Percentiles rank a stretch among this genome's conserved stretches.
Conservation (phyloP, 1,284 basidiomycete species). For the Sphagnurus paluster region DNA sequence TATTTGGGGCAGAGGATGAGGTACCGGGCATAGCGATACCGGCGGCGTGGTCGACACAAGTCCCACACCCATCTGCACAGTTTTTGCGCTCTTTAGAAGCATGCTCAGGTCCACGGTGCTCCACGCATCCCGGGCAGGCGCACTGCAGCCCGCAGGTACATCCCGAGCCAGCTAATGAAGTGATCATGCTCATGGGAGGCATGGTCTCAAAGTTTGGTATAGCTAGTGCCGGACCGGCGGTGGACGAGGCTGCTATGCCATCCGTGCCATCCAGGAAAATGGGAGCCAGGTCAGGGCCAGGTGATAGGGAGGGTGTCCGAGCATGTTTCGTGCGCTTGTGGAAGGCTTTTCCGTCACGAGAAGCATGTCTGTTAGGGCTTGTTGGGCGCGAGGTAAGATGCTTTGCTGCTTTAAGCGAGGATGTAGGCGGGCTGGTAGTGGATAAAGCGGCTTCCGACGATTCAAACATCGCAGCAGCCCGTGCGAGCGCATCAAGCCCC, state of each 20-base stretch:
- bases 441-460: conserved; percentile 16
- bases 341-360: conserved; percentile 15
- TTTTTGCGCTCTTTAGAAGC: conserved; percentile 44
- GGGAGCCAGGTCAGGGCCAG: conserved; percentile 44
- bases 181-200: conserved; percentile 57
- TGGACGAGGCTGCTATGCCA: conserved; percentile 21
- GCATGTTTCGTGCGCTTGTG: conserved; percentile 35
- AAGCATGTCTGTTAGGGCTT: conserved; percentile 20
- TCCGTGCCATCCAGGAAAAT: conserved; percentile 37
- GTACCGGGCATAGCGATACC: conserved; percentile 43
- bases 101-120: conserved; percentile 58
- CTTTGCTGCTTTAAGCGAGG: conserved; percentile 22
- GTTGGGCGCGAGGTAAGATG: conserved; percentile 26
- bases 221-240: conserved; percentile 17
- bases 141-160: conserved; percentile 72
- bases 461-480: conserved; percentile 16
- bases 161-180: conserved; percentile 58
- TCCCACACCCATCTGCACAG: conserved; percentile 63
- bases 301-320: conserved; percentile 18
- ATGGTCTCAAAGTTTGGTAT: conserved; percentile 54
- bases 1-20: conserved; percentile 27
- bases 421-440: conserved; percentile 13
- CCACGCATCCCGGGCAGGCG: conserved; percentile 70
- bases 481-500: conserved; percentile 14
- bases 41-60: conserved; percentile 57